These are phyloP conservation scores for Penicillium taxi DNA, from an alignment of 495 filamentous ascomycete species.

Conservation along the genomic window DNA sequence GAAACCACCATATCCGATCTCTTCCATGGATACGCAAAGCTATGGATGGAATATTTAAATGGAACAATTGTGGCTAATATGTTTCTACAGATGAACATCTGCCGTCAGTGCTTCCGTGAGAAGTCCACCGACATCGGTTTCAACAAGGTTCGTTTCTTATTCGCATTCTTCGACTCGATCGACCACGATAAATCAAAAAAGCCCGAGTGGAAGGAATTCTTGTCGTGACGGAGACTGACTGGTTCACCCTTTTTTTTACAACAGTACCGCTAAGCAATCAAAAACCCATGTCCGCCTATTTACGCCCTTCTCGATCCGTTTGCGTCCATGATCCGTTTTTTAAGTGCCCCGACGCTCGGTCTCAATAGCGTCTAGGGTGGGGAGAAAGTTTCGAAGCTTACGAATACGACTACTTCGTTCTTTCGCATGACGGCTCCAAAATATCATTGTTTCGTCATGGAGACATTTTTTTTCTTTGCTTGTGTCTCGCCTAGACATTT, in stretches of 20 bases:
- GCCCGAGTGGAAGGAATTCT: no score
- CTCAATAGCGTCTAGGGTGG: constrained; percentile 14
- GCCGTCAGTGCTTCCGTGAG: constrained; percentile 99
- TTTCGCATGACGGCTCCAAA: constrained; percentile 18
- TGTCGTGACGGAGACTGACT: no score
- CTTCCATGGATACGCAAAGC: background rate
- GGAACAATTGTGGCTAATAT: constrained; percentile 15
- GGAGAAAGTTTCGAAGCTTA: constrained; percentile 17
- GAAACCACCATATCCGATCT: constrained; percentile 10
- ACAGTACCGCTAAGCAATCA: constrained; percentile 48
- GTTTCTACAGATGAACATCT: constrained; percentile 68
- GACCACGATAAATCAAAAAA: no score
- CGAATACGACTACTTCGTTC: constrained; percentile 10
- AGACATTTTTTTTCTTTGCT: constrained; percentile 13
- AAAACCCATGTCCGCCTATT: constrained; percentile 25
- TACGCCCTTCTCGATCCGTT: constrained; percentile 28
- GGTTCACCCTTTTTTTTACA: no score
- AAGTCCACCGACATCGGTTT: constrained; percentile 95
- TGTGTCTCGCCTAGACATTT: constrained; percentile 16
- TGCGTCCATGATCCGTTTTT: constrained; percentile 32
- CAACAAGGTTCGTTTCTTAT: constrained; percentile 73
- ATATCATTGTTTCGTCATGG: constrained; percentile 16
- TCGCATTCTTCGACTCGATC: constrained; percentile 1
- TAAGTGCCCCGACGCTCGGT: constrained; percentile 18
- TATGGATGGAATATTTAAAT: background rate